Conservation (phyloP, 805 yeast genomes). For the Schwanniomyces sp. region DNA sequence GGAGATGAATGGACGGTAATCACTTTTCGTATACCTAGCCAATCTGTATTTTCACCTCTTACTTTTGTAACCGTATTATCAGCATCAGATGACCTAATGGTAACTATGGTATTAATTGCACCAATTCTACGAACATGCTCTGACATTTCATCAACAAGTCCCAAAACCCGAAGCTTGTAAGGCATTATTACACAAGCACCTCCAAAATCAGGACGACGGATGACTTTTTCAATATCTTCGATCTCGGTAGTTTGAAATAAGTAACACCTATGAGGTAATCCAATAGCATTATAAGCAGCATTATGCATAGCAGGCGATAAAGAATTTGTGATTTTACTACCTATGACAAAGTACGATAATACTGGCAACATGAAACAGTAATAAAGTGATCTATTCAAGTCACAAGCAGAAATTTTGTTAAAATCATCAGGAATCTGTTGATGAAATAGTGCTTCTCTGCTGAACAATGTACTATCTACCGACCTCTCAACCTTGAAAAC, state of each 20-base stretch:
- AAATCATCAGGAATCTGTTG: neutral
- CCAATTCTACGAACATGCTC: constrained; percentile 13
- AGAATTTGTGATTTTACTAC: constrained; percentile 8
- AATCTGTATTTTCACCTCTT: constrained; percentile 17
- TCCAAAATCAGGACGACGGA: constrained; percentile 12
- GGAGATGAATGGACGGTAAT: constrained; percentile 11
- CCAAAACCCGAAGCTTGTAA: constrained; percentile 9
- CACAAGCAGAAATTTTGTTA: constrained; percentile 1
- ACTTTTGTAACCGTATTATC: constrained; percentile 8
- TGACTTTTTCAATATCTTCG: constrained; percentile 3
- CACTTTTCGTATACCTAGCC: constrained; percentile 13
- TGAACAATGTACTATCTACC: neutral
- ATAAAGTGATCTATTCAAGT: constrained; percentile 7
- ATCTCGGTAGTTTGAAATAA: constrained; percentile 9
- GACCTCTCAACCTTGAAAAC: neutral
- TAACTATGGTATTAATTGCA: constrained; percentile 11
- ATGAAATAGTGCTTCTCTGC: neutral
- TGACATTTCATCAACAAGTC: constrained; percentile 10
- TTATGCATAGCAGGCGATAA: constrained; percentile 12
- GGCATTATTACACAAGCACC: constrained; percentile 15
- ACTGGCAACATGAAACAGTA: constrained; percentile 9
- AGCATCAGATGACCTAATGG: constrained; percentile 7
- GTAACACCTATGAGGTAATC: constrained; percentile 10
- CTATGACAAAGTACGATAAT: constrained; percentile 11
- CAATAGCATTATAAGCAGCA: constrained; percentile 10